Conservation (phyloP, 352 stramenopile species). For the Globisporangium solare region DNA sequence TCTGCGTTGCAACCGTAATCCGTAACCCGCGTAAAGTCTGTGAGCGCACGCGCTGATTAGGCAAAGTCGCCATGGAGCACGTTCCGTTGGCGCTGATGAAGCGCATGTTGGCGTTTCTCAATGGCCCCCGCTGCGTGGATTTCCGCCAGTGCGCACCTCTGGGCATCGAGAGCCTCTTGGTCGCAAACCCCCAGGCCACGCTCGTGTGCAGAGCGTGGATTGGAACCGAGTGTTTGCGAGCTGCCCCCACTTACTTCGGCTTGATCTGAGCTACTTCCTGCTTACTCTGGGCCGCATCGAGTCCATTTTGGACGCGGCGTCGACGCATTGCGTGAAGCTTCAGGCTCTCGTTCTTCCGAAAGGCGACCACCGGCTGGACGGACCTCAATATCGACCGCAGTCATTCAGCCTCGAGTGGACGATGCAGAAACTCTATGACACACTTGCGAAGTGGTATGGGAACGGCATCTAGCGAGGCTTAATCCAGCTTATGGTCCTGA, state of each 20-base stretch:
- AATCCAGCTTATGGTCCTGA: too few relatives aligned
- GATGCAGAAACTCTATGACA: too few relatives aligned
- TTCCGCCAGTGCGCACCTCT: neutral
- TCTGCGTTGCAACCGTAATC: too few relatives aligned
- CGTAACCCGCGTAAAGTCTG: too few relatives aligned
- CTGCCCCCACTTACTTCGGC: slow-evolving; percentile 2
- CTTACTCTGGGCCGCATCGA: slow-evolving; percentile 9
- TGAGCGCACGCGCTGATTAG: too few relatives aligned
- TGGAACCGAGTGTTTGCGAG: slow-evolving; percentile 15
- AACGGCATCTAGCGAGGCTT: too few relatives aligned
- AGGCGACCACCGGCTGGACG: slow-evolving; percentile 1
- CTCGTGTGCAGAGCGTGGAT: slow-evolving; percentile 4
- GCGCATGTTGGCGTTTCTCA: neutral
- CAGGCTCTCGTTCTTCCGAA: slow-evolving; percentile 15
- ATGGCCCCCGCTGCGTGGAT: neutral
- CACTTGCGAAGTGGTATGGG: too few relatives aligned
- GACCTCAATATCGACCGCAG: neutral
- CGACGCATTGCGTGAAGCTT: slow-evolving; percentile 6
- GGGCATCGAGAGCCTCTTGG: neutral
- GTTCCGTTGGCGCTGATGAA: too few relatives aligned
- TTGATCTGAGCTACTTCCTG: slow-evolving; percentile 14
- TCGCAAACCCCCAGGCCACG: neutral
- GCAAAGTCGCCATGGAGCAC: too few relatives aligned
- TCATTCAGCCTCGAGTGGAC: neutral
- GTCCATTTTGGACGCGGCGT: slow-evolving; percentile 8